Evolutionary conservation across 2,329 filamentous ascomycete species (phyloP).

Genomic region (Epichloe gansuensis): DNA sequence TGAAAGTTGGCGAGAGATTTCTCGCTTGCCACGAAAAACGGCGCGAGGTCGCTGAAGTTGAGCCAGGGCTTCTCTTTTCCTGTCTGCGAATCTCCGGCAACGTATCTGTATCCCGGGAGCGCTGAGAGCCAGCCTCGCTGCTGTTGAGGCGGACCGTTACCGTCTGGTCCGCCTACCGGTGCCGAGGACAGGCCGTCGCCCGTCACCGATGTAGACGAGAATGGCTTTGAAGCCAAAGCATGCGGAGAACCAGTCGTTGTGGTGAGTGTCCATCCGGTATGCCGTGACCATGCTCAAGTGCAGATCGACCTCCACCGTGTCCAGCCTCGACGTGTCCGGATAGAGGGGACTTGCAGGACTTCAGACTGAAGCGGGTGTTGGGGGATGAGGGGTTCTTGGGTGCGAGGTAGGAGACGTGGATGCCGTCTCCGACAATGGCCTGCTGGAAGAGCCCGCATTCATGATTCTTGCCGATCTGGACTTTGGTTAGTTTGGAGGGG

Average conservation of each 20-base stretch:
- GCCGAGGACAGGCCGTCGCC: conserved; percentile 49
- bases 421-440: conserved; percentile 29
- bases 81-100: conserved; percentile 12
- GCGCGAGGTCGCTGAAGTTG: conserved; percentile 63
- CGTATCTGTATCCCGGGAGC: conserved; percentile 21
- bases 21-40: conserved; percentile 60
- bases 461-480: conserved; percentile 46
- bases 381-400: conserved; percentile 28
- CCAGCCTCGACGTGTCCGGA: conserved; percentile 35
- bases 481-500: conserved; percentile 32
- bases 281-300: conserved; percentile 45
- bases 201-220: conserved; percentile 53
- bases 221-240: conserved; percentile 51
- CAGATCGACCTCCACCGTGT: conserved; percentile 41
- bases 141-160: conserved; percentile 7
- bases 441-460: conserved; percentile 54
- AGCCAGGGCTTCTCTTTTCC: conserved; percentile 35
- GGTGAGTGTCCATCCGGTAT: conserved; percentile 49
- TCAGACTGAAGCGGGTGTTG: conserved; percentile 22
- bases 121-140: conserved; percentile 24
- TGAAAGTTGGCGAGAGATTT: conserved; percentile 59
- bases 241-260: conserved; percentile 54
- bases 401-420: conserved; percentile 31
- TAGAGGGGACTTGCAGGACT: conserved; percentile 40
- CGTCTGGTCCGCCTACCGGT: conserved; percentile 18